Conservation (phyloP, 805 yeast species). For the Myxozyma kluyveri region DNA sequence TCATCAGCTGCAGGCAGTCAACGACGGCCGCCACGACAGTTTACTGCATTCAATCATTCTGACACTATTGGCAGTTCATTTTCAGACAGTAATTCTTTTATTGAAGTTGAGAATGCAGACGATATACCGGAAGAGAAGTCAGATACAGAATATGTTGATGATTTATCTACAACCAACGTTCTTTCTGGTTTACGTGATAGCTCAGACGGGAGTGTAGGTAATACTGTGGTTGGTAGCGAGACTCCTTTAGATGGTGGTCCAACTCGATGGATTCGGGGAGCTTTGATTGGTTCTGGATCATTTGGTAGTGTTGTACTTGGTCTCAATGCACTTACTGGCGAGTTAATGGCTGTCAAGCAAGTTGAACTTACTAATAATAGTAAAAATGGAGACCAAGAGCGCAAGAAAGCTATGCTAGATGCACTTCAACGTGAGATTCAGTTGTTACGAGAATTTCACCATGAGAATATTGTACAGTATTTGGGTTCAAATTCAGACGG, state of each 20-base stretch:
- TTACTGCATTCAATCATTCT: constrained; percentile 11
- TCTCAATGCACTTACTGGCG: constrained; percentile 88
- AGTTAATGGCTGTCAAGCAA: constrained; percentile 94
- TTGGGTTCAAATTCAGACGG: constrained; percentile 81
- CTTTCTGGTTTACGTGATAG: too few relatives aligned
- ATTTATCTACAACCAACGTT: neutral
- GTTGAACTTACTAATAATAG: constrained; percentile 54
- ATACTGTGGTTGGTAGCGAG: constrained; percentile 35
- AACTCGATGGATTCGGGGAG: constrained; percentile 86
- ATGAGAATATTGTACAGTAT: constrained; percentile 89
- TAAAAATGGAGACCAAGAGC: constrained; percentile 34
- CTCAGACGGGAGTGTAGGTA: too few relatives aligned
- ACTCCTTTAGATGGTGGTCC: constrained; percentile 53
- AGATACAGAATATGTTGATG: constrained; percentile 30
- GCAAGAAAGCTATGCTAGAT: constrained; percentile 60
- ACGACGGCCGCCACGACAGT: constrained; percentile 11
- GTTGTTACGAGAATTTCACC: constrained; percentile 73
- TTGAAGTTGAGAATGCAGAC: constrained; percentile 26
- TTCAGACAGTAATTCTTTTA: constrained; percentile 28
- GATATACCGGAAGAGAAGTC: constrained; percentile 26
- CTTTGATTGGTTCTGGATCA: constrained; percentile 89
- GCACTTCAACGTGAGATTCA: constrained; percentile 77
- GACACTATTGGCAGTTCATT: constrained; percentile 15
- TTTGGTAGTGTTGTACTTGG: constrained; percentile 93
- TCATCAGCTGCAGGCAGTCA: constrained; percentile 4